Evolutionary conservation across 1,139 yeast species (phyloP).

Genomic region (Diutina rugosa): DNA sequence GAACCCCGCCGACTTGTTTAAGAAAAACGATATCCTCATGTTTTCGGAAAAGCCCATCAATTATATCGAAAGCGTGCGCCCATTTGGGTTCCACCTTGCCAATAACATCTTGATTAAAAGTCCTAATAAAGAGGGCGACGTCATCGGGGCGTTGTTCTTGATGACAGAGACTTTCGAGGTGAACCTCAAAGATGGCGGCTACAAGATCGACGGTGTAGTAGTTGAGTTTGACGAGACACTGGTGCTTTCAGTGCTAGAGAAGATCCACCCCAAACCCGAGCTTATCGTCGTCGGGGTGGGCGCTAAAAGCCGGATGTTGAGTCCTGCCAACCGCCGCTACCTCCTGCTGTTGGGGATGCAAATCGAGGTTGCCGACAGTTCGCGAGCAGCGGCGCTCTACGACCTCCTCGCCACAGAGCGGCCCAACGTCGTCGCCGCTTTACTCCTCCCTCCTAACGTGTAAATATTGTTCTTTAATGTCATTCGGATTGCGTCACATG

Average conservation of each 20-base stretch:
- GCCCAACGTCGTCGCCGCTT: conserved; percentile 57
- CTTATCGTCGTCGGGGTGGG: conserved; percentile 63
- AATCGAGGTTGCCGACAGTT: conserved; percentile 53
- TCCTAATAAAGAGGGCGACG: conserved; percentile 31
- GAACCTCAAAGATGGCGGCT: conserved; percentile 27
- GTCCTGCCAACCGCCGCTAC: conserved; percentile 35
- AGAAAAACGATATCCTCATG: conserved; percentile 31
- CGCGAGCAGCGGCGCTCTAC: conserved; percentile 56
- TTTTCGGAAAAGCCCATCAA: conserved; percentile 30
- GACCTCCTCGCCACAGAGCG: conserved; percentile 73
- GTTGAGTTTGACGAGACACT: conserved; percentile 24
- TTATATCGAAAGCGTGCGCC: conserved; percentile 29
- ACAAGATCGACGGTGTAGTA: conserved; percentile 28
- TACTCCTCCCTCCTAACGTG: conserved; percentile 58
- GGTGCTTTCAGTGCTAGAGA: conserved; percentile 35
- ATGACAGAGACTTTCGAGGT: conserved; percentile 56
- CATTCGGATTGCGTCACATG: not conserved
- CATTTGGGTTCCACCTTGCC: conserved; percentile 28
- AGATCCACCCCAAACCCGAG: conserved; percentile 70
- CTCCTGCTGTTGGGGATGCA: conserved; percentile 52
- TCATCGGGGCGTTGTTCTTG: conserved; percentile 44
- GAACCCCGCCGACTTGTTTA: conserved; percentile 33
- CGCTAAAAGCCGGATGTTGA: conserved; percentile 45
- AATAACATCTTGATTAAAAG: conserved; percentile 22
- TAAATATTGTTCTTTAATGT: conserved; percentile 8